A percentile compares a stretch with the other conserved stretches of the same genome.
These are phyloP conservation scores for Plasmodium coatneyi DNA, from an alignment of 169 alveolate genomes.

Conservation along the genomic window DNA sequence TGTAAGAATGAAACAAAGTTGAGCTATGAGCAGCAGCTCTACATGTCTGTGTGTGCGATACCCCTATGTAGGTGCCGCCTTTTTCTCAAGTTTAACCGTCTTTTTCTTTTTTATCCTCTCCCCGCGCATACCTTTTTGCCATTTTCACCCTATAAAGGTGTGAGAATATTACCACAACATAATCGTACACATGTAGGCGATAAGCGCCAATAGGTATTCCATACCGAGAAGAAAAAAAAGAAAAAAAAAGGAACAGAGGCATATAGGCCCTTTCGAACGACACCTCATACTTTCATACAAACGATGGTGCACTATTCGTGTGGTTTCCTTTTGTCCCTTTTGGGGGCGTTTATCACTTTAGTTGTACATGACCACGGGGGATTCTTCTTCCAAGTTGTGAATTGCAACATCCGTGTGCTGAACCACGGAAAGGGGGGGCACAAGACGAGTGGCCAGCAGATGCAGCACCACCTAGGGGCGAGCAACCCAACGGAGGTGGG, in stretches of 20 bases:
- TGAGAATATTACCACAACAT: not conserved
- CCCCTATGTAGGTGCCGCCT: not conserved
- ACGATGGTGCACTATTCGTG: not conserved
- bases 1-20: not conserved
- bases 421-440: not conserved
- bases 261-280: not conserved
- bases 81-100: not conserved
- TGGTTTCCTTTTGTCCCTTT: not conserved
- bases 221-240: not conserved
- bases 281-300: not conserved
- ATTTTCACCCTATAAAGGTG: not conserved
- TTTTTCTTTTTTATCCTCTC: not conserved
- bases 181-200: not conserved
- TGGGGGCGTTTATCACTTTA: not conserved
- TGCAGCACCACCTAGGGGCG: not conserved
- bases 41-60: not conserved
- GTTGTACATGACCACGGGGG: not conserved
- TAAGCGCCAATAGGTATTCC: not conserved
- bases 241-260: not conserved
- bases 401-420: conserved; percentile 13
- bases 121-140: not conserved
- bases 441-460: not conserved
- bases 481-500: not conserved
- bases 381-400: not conserved
- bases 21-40: not conserved